Percentiles rank a stretch among this genome's conserved stretches.
These are phyloP conservation scores for Phytopythium boreale DNA, from an alignment of 352 stramenopile species.

Conservation along the genomic window DNA sequence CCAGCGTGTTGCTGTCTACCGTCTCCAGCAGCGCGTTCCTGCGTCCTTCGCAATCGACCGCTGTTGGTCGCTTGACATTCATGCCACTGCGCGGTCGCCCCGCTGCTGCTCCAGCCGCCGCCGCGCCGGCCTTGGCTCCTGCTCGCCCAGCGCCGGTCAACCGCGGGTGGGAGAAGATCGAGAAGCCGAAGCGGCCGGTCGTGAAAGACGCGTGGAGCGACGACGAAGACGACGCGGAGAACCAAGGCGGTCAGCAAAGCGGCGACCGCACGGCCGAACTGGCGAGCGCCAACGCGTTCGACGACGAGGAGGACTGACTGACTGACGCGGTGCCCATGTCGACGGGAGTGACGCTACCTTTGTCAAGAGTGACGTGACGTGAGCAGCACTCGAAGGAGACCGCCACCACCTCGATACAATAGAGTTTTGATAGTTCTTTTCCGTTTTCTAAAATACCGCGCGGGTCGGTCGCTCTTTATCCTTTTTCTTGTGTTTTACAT, in stretches of 20 bases:
- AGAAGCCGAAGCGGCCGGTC: slow-evolving; percentile 33
- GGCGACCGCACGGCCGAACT: slow-evolving; percentile 1
- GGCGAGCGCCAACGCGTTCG: not conserved
- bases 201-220: slow-evolving; percentile 78
- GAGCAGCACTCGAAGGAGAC: not conserved
- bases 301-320: not conserved
- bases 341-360: too few species aligned
- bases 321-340: too few species aligned
- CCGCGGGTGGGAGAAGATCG: slow-evolving; percentile 75
- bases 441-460: slow-evolving; percentile 3
- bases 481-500: not conserved
- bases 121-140: slow-evolving; percentile 12
- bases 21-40: slow-evolving; percentile 25
- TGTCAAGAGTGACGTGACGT: not conserved
- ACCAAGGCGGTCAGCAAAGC: slow-evolving; percentile 10
- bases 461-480: not conserved
- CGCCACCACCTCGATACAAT: not conserved
- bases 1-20: slow-evolving; percentile 55
- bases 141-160: slow-evolving; percentile 31
- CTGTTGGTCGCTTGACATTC: slow-evolving; percentile 48
- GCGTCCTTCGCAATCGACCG: slow-evolving; percentile 12
- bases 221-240: slow-evolving; percentile 39
- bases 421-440: slow-evolving; percentile 1
- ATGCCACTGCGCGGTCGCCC: slow-evolving; percentile 39
- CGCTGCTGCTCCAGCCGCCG: slow-evolving; percentile 12